These are phyloP conservation scores for Chalciporus pseudorubinellus DNA, from an alignment of 768 basidiomycete species.

Conservation along the genomic window DNA sequence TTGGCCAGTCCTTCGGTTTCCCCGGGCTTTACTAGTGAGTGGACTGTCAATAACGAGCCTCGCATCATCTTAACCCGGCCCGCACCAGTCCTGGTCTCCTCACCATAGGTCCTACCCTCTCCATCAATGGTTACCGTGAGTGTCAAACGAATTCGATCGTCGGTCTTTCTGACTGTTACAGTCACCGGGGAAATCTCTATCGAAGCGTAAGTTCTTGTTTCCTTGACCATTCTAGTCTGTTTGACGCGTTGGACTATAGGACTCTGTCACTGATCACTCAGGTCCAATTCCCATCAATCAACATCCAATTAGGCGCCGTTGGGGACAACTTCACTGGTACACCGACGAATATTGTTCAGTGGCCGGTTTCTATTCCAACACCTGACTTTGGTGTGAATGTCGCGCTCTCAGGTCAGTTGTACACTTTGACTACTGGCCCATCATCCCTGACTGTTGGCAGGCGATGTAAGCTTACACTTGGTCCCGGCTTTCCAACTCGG, in stretches of 20 bases:
- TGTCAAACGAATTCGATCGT: not conserved
- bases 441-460: not conserved
- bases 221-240: not conserved
- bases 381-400: not conserved
- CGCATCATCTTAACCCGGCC: not conserved
- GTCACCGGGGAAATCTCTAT: not conserved
- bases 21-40: not conserved
- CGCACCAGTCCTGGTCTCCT: not conserved
- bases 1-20: not conserved
- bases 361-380: not conserved
- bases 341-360: not conserved
- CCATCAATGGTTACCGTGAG: not conserved
- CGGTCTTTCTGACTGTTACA: not conserved
- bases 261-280: not conserved
- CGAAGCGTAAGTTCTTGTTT: not conserved
- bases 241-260: not conserved
- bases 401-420: not conserved
- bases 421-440: too few relatives aligned
- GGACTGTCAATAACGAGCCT: not conserved
- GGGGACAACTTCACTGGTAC: not conserved
- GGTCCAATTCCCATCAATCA: not conserved
- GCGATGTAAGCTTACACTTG: constrained; percentile 21
- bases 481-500: constrained; percentile 26
- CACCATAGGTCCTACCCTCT: not conserved
- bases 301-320: not conserved